Evolutionary conservation across 2,329 filamentous ascomycete genomes (phyloP).

Genomic region (Cladosporium cucumerinum): DNA sequence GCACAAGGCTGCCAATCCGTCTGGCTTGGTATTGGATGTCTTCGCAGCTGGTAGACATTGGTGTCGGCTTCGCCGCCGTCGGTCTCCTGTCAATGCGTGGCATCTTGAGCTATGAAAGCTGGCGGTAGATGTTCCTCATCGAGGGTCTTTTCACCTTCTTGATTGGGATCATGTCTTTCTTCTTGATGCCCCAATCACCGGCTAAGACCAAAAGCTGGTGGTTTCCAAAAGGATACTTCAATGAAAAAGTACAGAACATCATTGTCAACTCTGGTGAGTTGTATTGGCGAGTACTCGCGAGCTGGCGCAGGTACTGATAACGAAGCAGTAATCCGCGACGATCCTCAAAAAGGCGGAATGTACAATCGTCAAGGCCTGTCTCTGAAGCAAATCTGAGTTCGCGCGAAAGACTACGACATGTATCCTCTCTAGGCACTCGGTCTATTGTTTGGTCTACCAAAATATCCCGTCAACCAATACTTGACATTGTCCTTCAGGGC

Average conservation of each 20-base stretch:
- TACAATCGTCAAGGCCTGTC: constrained; percentile 58
- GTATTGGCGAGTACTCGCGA: neutral
- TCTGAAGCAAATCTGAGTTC: constrained; percentile 34
- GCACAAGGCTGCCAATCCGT: constrained; percentile 35
- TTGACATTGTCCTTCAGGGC: constrained; percentile 48
- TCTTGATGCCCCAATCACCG: constrained; percentile 49
- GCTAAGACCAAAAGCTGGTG: constrained; percentile 59
- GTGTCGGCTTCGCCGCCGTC: constrained; percentile 29
- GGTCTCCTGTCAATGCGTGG: constrained; percentile 31
- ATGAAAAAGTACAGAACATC: constrained; percentile 63
- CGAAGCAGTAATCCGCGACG: constrained; percentile 55
- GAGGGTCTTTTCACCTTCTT: constrained; percentile 22
- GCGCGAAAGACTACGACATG: constrained; percentile 37
- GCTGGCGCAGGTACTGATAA: neutral
- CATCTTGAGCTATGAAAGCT: constrained; percentile 23
- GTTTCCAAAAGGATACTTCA: constrained; percentile 65
- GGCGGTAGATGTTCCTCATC: constrained; percentile 32
- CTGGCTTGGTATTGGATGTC: constrained; percentile 43
- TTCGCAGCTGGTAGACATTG: constrained; percentile 28
- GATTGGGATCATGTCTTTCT: constrained; percentile 31
- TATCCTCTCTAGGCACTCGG: constrained; percentile 34
- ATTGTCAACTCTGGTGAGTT: constrained; percentile 50
- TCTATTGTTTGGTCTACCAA: constrained; percentile 49
- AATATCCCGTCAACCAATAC: constrained; percentile 50
- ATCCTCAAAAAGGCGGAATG: constrained; percentile 54